Percentiles rank a stretch among this genome's conserved stretches.
Conservation (phyloP, 495 filamentous ascomycete genomes). For the Talaromyces stipitatus region DNA sequence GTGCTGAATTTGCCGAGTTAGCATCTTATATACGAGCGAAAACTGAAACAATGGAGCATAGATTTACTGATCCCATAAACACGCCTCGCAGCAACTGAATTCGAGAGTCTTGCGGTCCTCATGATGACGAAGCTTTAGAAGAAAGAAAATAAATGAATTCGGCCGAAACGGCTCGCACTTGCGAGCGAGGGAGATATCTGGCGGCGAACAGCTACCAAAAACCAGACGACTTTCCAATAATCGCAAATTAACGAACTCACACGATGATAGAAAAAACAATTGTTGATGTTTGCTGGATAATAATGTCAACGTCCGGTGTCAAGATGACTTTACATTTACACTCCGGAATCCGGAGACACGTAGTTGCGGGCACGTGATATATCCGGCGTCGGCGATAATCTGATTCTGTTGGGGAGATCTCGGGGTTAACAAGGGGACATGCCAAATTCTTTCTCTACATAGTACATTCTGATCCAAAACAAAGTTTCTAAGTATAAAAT, state of each 20-base stretch:
- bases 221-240: neutral
- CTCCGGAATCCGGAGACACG: neutral
- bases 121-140: neutral
- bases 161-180: slow-evolving; percentile 27
- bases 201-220: neutral
- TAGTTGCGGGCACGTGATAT: neutral
- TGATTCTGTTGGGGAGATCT: neutral
- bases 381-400: neutral
- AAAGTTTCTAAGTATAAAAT: no score
- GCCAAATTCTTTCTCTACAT: no score
- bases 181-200: slow-evolving; percentile 13
- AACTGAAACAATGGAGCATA: neutral
- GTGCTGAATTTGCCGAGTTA: slow-evolving; percentile 16
- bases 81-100: neutral
- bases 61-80: neutral
- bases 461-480: no score
- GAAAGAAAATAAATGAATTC: slow-evolving; percentile 21
- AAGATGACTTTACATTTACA: neutral
- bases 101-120: slow-evolving; percentile 5
- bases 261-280: neutral
- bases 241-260: neutral
- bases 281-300: slow-evolving; percentile 4
- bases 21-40: neutral
- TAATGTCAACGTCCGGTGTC: slow-evolving; percentile 7
- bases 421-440: no score